Base-by-base conservation (phyloP, 805 yeast species). In the Metschnikowia matae region DNA sequence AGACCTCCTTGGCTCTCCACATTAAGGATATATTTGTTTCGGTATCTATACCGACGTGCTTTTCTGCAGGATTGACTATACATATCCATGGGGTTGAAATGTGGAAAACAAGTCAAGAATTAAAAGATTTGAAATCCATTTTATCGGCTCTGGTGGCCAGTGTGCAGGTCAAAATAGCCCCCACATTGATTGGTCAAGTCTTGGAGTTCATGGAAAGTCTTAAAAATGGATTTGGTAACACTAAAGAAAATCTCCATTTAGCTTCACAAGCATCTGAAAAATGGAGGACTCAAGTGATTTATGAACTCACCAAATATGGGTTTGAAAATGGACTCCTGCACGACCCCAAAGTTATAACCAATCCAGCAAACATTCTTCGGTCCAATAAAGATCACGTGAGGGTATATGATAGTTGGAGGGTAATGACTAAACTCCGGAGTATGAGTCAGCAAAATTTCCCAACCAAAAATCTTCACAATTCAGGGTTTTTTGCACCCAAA, bases 341-440 rank as follows among this genome's bases (percentile, higher is more conserved):
- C 54, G 98, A 94, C 60, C 95, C 98, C 0, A 82, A 88, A 5
- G 96, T 90, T 17, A 77, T 92, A 47, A 91, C 97, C 1, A 85
- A 89, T 46, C 97, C 97, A 0, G 85, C 97, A 0, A 84, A 87
- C 58, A 81, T 89, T 31, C 79, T 89, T 44, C 74, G 96, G 48
- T 78, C 90, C 2, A 78, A 84, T 2, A 74, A 77, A 17, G 79
- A 83, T 21, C 97, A 91, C 67, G 82, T 89, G 1, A 73, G 99
- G 55, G 80, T 84, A 21, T 81, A 82, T 53, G 88, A 89, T 57
- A 82, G 95, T 59, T 94, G 99, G 99, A 87, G 89, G 59, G 78
- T 91, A 18, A 73, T 89, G 40, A 82, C 89, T 1, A 75, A 96
- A 35, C 67, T 94, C 40, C 76, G 97, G 31, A 95, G 92, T 62